Base-by-base conservation (phyloP, 768 basidiomycete genomes). In the Pulveroboletus sp. region DNA sequence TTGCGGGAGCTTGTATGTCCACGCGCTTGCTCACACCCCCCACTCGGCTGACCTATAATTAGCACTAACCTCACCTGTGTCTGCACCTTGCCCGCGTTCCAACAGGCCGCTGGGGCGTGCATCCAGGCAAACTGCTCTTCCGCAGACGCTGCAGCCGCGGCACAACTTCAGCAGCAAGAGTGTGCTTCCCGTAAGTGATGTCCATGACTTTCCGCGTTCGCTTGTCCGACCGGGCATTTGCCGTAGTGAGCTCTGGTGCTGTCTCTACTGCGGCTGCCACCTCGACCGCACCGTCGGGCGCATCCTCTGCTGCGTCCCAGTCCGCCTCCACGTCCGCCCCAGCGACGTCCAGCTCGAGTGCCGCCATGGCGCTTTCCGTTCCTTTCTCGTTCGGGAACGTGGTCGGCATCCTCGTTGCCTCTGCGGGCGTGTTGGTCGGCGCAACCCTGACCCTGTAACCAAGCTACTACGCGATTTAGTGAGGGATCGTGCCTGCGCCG, bases 21-120 rank as follows among this genome's bases (percentile, higher is more conserved):
- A 3, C 10, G 11, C 8, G 5, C 18, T 26, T 0, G 6, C 9
- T 18, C 14, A 15, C 26, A 5, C 40, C 3, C 21, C 15, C 3
- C 2, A 3, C 10, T 11, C 8, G 3, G 5, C 31, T 56, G 8
- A 46, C 41, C 10, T 8, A 8, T 17, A 9, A 10, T 41, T 28
- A 78, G 77, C 58, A 59, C 72, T 11, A 58, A 78, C 57, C 0
- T 72, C n/a, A 0, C 49, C 0, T 78, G 77, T 45, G 54, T 74
- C 18, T 78, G 77, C 63, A 57, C 66, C 3, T 72, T 65, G 43
- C 9, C 45, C 1, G 39, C 51, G 2, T 78, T 74, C 73, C 74
- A 76, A 49, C 0, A 1, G 4, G 60, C 61, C 1, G 71, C 70
- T 3, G 8, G 1, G 0, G 1, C 27, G 6, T 78, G 77, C 56